A percentile compares a stretch with the other conserved stretches of the same genome.
Conservation (phyloP, 352 stramenopile genomes). For the Blastocystis sp. region DNA sequence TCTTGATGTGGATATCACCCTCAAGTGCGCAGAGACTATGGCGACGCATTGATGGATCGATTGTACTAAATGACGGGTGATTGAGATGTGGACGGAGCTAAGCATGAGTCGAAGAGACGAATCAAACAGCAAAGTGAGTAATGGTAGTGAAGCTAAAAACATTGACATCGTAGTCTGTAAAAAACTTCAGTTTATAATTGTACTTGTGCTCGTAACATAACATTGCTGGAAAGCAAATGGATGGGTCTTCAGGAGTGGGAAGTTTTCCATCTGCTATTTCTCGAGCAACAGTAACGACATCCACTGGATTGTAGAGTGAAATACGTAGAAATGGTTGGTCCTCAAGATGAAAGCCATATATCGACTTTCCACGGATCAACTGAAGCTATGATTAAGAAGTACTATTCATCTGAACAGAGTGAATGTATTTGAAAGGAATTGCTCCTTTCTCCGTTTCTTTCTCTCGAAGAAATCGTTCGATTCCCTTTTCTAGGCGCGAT, state of each 20-base stretch:
- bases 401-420: background rate
- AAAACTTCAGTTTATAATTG: constrained; percentile 55
- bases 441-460: background rate
- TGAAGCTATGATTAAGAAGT: background rate
- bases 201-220: constrained; percentile 55
- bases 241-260: background rate
- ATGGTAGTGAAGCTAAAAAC: background rate
- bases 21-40: constrained; percentile 30
- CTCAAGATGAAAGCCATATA: constrained; percentile 24
- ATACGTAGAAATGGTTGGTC: constrained; percentile 19
- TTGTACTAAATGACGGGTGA: background rate
- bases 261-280: constrained; percentile 5
- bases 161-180: constrained; percentile 19
- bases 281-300: constrained; percentile 7
- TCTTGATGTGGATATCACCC: constrained; percentile 5
- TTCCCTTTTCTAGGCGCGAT: background rate
- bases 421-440: background rate
- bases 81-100: background rate
- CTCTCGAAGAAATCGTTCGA: background rate
- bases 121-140: constrained; percentile 11
- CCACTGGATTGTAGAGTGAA: background rate
- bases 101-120: background rate
- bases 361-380: background rate
- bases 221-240: background rate
- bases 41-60: background rate